phyloP scores from a whole-genome alignment of 805 yeast genomes.

The Pichia deserticola region DNA sequence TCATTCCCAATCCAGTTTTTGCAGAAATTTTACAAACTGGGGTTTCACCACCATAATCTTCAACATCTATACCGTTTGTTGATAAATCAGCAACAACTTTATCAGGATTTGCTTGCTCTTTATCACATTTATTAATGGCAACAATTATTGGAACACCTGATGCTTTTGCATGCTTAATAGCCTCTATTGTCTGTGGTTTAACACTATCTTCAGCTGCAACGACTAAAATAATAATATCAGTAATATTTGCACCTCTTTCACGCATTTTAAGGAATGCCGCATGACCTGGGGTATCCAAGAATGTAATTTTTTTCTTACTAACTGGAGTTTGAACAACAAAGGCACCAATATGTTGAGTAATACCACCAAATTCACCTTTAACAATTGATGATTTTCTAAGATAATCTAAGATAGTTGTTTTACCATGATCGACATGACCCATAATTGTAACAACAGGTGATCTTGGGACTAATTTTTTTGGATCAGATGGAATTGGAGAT shows the following conservation, averaged over 20 bases:
- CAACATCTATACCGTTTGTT: constrained; percentile 71
- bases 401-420: constrained; percentile 86
- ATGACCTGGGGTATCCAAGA: constrained; percentile 96
- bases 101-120: constrained; percentile 65
- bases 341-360: constrained; percentile 97
- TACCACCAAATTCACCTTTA: constrained; percentile 86
- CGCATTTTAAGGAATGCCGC: constrained; percentile 95
- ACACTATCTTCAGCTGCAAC: constrained; percentile 98
- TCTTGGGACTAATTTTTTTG: constrained; percentile 47
- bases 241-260: constrained; percentile 89
- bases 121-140: constrained; percentile 90
- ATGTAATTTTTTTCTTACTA: constrained; percentile 72
- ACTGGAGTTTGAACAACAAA: constrained; percentile 77
- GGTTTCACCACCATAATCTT: constrained; percentile 92
- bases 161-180: constrained; percentile 83
- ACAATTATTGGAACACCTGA: constrained; percentile 81
- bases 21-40: constrained; percentile 87
- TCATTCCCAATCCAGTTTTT: constrained; percentile 84
- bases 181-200: constrained; percentile 96
- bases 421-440: constrained; percentile 99
- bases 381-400: constrained; percentile 81
- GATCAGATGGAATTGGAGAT: constrained; percentile 42
- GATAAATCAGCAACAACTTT: constrained; percentile 74
- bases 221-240: constrained; percentile 86
- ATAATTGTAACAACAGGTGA: constrained; percentile 95